Evolutionary conservation across 345 rosid species (phyloP).

Genomic region (Theobroma cacao): DNA sequence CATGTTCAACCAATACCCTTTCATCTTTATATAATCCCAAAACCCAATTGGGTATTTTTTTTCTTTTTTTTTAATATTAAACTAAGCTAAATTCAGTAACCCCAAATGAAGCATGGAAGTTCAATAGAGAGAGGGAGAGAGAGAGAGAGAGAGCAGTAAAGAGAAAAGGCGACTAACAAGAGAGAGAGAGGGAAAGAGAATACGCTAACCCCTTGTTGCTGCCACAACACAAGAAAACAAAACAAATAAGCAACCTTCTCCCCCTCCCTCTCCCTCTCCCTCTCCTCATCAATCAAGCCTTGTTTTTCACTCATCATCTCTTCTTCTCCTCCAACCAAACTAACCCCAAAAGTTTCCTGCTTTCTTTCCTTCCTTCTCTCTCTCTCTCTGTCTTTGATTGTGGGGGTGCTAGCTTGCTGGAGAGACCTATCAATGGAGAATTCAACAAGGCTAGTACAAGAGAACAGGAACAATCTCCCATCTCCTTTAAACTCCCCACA

Average conservation of each 20-base stretch:
- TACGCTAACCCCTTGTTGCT: neutral
- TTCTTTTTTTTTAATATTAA: conserved; percentile 18
- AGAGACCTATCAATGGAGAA: conserved; percentile 47
- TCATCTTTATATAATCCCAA: conserved; percentile 31
- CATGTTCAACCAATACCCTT: conserved; percentile 30
- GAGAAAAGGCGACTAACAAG: neutral
- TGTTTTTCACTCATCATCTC: conserved; percentile 40
- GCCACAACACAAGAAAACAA: conserved; percentile 29
- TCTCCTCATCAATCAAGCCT: conserved; percentile 17
- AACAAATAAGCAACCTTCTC: conserved; percentile 18
- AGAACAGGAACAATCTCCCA: conserved; percentile 36
- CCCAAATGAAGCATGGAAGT: neutral
- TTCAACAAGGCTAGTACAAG: conserved; percentile 38
- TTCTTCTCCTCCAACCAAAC: conserved; percentile 32
- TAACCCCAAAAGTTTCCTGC: neutral
- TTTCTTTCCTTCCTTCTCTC: neutral
- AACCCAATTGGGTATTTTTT: conserved; percentile 3
- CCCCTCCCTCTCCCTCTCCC: neutral
- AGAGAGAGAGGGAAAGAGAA: neutral
- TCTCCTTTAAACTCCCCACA: conserved; percentile 56
- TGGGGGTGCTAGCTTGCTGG: neutral
- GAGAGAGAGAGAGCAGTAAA: neutral
- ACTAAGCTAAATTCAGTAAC: neutral
- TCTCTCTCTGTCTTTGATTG: conserved; percentile 7
- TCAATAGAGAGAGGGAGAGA: neutral